Evolutionary conservation across 2,329 filamentous ascomycete genomes (phyloP), one percentile per base, ranked within the genome.

Genomic region (Trichoderma atroviride): DNA sequence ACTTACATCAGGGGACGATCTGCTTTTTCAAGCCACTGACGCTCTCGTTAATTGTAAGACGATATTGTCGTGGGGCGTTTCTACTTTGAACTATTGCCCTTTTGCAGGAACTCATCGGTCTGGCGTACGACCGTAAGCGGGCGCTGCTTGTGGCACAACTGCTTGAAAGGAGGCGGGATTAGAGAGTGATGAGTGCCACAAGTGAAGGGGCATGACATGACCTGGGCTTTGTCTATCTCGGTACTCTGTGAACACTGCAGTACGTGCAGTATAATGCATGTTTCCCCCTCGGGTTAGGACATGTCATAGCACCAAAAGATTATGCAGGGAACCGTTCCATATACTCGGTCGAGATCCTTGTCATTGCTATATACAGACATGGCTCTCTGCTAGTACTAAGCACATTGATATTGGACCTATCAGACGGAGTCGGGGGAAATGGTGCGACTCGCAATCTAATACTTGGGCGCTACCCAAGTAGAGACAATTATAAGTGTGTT

Each of bases 331-430:
- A 33, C 60, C 11, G 47, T 63, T 53, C 60, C 60, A 47, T 31
- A 63, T 35, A 37, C 50, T 63, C 60, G 60, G 60, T 63, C 47
- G 47, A 37, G 31, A 57, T 57, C 55, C 55, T 57, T 57, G 55
- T 47, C 13, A 27, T 37, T n/a, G n/a, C 7, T 43, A 43, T 19
- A n/a, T n/a, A 50, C 59, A 9, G 11, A 16, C 40, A 5, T 61
- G 31, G 52, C 52, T 19, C 5, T 40, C 52, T 55, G 16, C n/a
- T 47, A 27, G 27, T 27, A 22, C 43, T 22, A 22, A 43, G 7
- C 16, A n/a, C 16, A 10, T 10, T 9, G 16, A 19, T 9, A n/a
- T n/a, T n/a, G 6, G 4, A n/a, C 40, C 16, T 56, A 31, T n/a
- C 11, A 31, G 6, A 56, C 27, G 3, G 24, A 31, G 47, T 13